Evolutionary conservation across 2,329 filamentous ascomycete genomes (phyloP).

Genomic region (Pyrenochaeta sp.): DNA sequence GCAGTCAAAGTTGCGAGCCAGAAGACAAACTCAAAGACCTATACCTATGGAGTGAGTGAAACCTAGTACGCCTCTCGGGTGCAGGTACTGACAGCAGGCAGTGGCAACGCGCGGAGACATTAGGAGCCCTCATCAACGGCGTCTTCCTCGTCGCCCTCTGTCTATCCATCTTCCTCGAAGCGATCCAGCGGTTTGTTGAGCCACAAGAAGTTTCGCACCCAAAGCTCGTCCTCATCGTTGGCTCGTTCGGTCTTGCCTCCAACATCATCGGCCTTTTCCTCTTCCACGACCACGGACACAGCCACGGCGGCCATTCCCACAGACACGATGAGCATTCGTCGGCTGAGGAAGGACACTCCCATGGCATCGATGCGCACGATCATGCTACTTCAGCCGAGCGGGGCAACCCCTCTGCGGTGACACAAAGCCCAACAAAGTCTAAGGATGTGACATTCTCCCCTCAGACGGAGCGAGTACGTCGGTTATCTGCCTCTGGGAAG

Average conservation of each 20-base stretch:
- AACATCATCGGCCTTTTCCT: conserved; percentile 90
- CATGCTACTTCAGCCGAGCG: conserved; percentile 62
- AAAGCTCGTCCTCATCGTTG: conserved; percentile 87
- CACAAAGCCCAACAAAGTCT: conserved; percentile 20
- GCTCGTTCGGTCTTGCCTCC: conserved; percentile 82
- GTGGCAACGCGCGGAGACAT: conserved; percentile 97
- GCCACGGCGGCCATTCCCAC: conserved; percentile 70
- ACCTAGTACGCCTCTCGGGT: neutral
- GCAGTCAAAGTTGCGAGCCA: conserved; percentile 89
- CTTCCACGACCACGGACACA: conserved; percentile 92
- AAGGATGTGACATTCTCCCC: conserved; percentile 24
- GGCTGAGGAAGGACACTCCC: conserved; percentile 62
- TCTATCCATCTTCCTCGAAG: conserved; percentile 95
- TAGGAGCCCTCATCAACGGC: conserved; percentile 95
- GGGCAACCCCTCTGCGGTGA: conserved; percentile 57
- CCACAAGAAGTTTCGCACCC: conserved; percentile 88
- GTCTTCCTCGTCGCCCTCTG: conserved; percentile 97
- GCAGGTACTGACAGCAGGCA: conserved; percentile 49
- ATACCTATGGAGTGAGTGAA: conserved; percentile 85
- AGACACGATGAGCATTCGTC: conserved; percentile 53
- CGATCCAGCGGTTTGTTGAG: conserved; percentile 89
- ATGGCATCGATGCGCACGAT: conserved; percentile 56
- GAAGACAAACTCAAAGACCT: conserved; percentile 82
- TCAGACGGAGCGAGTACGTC: conserved; percentile 22
- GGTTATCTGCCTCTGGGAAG: conserved; percentile 40